Conservation (phyloP, 2,329 filamentous ascomycete species). For the Aspergillus ochraceus region DNA sequence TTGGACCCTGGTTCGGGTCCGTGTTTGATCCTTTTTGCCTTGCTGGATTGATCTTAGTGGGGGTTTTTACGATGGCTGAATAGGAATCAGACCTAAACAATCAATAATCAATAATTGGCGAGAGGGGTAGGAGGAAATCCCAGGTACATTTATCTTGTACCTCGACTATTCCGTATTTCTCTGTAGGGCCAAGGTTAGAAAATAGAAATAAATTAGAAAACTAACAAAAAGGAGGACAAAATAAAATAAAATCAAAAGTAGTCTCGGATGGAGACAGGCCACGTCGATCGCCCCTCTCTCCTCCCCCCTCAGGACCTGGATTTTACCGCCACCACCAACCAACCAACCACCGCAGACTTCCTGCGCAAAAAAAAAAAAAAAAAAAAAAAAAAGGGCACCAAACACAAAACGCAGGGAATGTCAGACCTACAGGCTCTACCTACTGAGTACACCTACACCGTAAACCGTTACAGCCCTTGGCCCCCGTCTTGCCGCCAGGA, state of each 20-base stretch:
- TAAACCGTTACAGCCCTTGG: background rate
- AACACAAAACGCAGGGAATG: background rate
- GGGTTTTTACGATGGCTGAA: too few relatives aligned
- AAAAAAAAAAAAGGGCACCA: background rate
- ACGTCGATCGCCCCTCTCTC: slow-evolving; percentile 3
- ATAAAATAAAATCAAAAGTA: background rate
- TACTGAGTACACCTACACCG: too few relatives aligned
- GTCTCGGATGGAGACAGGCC: background rate
- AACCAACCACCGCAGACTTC: background rate
- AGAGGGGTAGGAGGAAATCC: too few relatives aligned
- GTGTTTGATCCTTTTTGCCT: background rate
- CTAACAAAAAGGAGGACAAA: background rate
- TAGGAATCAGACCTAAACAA: too few relatives aligned
- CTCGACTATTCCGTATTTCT: background rate
- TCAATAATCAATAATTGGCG: too few relatives aligned
- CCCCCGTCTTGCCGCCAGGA: background rate
- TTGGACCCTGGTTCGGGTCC: background rate
- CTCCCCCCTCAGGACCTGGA: background rate
- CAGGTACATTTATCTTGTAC: background rate
- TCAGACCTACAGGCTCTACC: too few relatives aligned
- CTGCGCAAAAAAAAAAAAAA: background rate
- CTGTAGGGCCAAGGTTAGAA: too few relatives aligned
- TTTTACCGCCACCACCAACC: slow-evolving; percentile 1
- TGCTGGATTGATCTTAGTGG: background rate
- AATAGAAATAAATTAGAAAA: too few relatives aligned